These are phyloP conservation scores for Pestalotiopsis sp. DNA, from an alignment of 2,329 filamentous ascomycete species.

Conservation along the genomic window DNA sequence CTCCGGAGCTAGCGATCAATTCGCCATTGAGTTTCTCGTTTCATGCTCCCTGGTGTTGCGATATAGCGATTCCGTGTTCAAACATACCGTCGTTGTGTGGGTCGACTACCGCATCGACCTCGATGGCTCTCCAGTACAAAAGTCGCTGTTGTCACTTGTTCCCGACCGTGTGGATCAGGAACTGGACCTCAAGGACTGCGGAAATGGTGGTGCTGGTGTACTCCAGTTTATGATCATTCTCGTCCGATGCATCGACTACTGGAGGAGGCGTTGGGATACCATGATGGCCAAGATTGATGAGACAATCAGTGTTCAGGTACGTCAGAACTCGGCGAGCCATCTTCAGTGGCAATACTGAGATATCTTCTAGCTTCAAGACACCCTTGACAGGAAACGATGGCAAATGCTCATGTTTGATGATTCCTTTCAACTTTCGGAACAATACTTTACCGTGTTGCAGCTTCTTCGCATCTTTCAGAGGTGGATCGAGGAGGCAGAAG, in stretches of 20 bases:
- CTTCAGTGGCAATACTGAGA: background rate
- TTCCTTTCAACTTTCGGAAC: slow-evolving; percentile 19
- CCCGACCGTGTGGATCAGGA: slow-evolving; percentile 12
- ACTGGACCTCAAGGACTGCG: slow-evolving; percentile 15
- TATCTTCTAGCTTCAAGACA: slow-evolving; percentile 6
- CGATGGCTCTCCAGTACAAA: background rate
- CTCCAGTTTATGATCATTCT: slow-evolving; percentile 15
- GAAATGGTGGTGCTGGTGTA: slow-evolving; percentile 10
- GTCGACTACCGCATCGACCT: slow-evolving; percentile 16
- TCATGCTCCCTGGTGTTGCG: slow-evolving; percentile 16
- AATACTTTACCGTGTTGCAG: slow-evolving; percentile 20
- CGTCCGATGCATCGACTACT: slow-evolving; percentile 13
- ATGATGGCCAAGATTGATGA: slow-evolving; percentile 19
- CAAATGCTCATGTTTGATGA: slow-evolving; percentile 19
- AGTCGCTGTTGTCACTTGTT: slow-evolving; percentile 1
- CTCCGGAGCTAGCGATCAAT: slow-evolving; percentile 10
- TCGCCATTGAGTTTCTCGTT: slow-evolving; percentile 17
- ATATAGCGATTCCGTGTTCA: slow-evolving; percentile 13
- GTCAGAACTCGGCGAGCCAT: background rate
- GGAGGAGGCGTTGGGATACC: slow-evolving; percentile 15
- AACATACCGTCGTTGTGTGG: slow-evolving; percentile 16
- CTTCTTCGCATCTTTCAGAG: slow-evolving; percentile 19
- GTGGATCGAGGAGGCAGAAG: slow-evolving; percentile 17
- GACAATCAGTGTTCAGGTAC: slow-evolving; percentile 17
- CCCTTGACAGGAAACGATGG: slow-evolving; percentile 18